Conservation (phyloP, 2,329 filamentous ascomycete genomes). For the Fusarium tricinctum region DNA sequence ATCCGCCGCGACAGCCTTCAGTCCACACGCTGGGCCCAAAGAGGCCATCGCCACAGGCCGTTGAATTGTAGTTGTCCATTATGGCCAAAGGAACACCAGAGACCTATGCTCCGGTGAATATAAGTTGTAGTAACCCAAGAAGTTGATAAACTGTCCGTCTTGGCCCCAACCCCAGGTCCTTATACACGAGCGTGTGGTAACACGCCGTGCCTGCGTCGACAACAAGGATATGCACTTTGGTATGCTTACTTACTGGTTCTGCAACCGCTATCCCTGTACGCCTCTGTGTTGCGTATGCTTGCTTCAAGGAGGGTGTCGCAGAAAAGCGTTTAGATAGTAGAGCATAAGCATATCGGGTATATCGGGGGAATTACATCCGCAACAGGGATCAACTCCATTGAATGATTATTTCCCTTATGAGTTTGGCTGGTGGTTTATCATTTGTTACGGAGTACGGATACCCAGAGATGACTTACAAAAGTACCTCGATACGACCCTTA, state of each 20-base stretch:
- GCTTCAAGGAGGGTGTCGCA: background rate
- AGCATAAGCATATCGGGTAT: slow-evolving; percentile 2
- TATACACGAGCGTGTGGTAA: slow-evolving; percentile 4
- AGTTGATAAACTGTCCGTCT: too few species aligned
- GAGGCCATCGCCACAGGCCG: slow-evolving; percentile 49
- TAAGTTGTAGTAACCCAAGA: background rate
- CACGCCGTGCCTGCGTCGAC: background rate
- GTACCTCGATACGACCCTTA: slow-evolving; percentile 31
- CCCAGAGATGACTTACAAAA: slow-evolving; percentile 36
- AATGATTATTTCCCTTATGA: slow-evolving; percentile 12
- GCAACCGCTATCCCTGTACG: too few species aligned
- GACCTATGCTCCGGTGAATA: background rate
- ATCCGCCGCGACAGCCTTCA: slow-evolving; percentile 51
- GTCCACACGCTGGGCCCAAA: slow-evolving; percentile 50
- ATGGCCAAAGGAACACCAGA: background rate
- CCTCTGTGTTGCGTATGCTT: too few species aligned
- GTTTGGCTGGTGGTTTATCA: background rate
- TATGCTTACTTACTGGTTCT: too few species aligned
- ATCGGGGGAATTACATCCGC: slow-evolving; percentile 19
- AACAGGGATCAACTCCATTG: background rate
- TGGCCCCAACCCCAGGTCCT: background rate
- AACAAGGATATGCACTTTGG: too few species aligned
- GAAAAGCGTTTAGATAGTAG: background rate
- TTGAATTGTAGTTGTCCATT: slow-evolving; percentile 48
- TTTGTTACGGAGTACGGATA: too few species aligned